Evolutionary conservation across 2,329 filamentous ascomycete genomes (phyloP), one percentile per base, ranked within the genome.

Genomic region (Fusarium ramigenum): DNA sequence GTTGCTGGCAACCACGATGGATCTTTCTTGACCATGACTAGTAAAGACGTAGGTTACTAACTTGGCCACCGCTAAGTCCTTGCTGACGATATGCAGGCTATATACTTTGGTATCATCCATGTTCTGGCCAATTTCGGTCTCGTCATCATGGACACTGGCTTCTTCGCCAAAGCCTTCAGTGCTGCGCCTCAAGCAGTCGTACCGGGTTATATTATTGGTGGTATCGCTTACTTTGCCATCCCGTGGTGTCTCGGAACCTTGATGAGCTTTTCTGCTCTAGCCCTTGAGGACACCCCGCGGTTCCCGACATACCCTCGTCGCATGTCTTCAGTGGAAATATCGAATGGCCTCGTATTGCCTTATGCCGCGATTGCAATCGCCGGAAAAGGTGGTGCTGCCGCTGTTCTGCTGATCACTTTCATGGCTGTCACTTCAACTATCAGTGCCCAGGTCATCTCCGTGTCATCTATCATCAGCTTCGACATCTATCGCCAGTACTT

Each of bases 361-460:
- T 91, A 92, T 66, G 92, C 91, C 5, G 91, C 92, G 1, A 89
- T 92, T 32, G 90, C 92, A 5, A 81, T 94, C 34, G 86, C 93
- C 4, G 92, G 92, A 0, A 91, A 90, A 70, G 92, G 92, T 14
- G 92, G 92, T 52, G 92, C 92, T 0, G 90, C 88, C 4, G 92
- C 90, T 0, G 89, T 92, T 2, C 84, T 93, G 1, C 82, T 94
- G 9, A 86, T 93, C 60, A 89, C 92, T 16, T 93, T 94, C 84
- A 93, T 94, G 92, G 92, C 92, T 5, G 91, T 93, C n/a, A 93
- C 91, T 3, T 87, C 85, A 1, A 88, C 86, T 0, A 82, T 87
- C 5, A 86, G 84, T 0, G 86, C 87, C 1, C 86, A 88, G 49
- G 83, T 88, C 3, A 87, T 88, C 53, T 85, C 87, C 2, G 86